Conservation (phyloP, 768 basidiomycete species). For the Termitomyces sp. region DNA sequence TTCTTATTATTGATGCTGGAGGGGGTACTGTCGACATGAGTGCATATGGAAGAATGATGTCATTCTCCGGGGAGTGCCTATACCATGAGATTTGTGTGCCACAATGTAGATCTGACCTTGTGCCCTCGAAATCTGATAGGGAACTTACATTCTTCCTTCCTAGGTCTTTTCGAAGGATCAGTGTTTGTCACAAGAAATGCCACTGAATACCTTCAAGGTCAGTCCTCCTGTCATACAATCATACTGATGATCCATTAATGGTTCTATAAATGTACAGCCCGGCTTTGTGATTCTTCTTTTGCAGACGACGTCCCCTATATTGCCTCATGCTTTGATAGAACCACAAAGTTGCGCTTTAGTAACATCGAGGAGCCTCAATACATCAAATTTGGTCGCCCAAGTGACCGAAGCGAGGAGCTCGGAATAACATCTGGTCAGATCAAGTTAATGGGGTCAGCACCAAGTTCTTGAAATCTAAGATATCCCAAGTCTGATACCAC, state of each 20-base stretch:
- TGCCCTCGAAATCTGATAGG: background rate
- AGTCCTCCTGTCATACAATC: slow-evolving; percentile 8
- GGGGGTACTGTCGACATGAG: slow-evolving; percentile 54
- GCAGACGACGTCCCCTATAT: slow-evolving; percentile 39
- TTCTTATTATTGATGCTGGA: slow-evolving; percentile 51
- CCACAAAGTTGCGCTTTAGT: slow-evolving; percentile 42
- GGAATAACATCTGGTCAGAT: slow-evolving; percentile 45
- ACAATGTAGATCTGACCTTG: slow-evolving; percentile 16
- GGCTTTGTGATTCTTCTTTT: slow-evolving; percentile 35
- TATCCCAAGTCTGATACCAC: background rate
- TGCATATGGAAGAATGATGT: slow-evolving; percentile 34
- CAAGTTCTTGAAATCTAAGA: background rate
- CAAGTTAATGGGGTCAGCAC: slow-evolving; percentile 34
- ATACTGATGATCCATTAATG: background rate
- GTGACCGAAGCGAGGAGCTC: slow-evolving; percentile 33
- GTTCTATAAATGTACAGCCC: slow-evolving; percentile 24
- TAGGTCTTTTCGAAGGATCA: slow-evolving; percentile 40
- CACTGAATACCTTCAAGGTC: slow-evolving; percentile 28
- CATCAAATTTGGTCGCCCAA: slow-evolving; percentile 43
- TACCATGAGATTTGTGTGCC: slow-evolving; percentile 33
- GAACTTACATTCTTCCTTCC: background rate
- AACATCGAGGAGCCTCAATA: slow-evolving; percentile 37
- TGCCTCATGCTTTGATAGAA: slow-evolving; percentile 40
- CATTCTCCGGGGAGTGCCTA: slow-evolving; percentile 23
- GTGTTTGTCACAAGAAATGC: slow-evolving; percentile 39